A percentile compares a stretch with the other conserved stretches of the same genome.
Evolutionary conservation across 2,329 filamentous ascomycete species (phyloP).

Genomic region (Lasiodiplodia theobromae): DNA sequence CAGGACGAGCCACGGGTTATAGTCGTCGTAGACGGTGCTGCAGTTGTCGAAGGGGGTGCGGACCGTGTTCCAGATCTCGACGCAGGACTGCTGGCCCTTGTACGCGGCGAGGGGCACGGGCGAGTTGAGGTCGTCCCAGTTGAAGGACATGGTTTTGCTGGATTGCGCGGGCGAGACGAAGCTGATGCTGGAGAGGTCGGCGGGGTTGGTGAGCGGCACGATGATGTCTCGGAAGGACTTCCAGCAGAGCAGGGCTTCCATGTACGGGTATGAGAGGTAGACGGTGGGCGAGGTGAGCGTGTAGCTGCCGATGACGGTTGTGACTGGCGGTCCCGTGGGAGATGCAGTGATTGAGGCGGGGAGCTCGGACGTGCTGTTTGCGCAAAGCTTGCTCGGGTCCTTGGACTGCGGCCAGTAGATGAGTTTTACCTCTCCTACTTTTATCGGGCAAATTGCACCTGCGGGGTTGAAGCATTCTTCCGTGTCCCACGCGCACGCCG

Average conservation of each 20-base stretch:
- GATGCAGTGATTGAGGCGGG: not conserved
- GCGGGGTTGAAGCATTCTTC: not conserved
- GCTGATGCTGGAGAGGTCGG: slow-evolving; percentile 12
- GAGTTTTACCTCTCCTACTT: slow-evolving; percentile 6
- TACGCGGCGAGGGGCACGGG: slow-evolving; percentile 11
- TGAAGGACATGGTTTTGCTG: not conserved
- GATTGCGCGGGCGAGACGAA: not conserved
- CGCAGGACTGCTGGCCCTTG: not conserved
- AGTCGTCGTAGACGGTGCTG: slow-evolving; percentile 23
- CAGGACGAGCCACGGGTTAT: slow-evolving; percentile 7
- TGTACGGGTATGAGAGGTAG: not conserved
- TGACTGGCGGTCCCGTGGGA: not conserved
- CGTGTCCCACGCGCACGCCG: not conserved
- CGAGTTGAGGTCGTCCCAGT: slow-evolving; percentile 13
- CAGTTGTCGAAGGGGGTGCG: not conserved
- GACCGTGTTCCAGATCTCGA: not conserved
- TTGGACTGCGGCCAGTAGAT: slow-evolving; percentile 27
- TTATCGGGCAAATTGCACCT: not conserved
- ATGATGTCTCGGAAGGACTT: not conserved
- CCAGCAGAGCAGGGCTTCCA: not conserved
- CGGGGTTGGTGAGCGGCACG: not conserved
- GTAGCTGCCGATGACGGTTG: not conserved
- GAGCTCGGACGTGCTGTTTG: not conserved
- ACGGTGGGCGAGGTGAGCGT: slow-evolving; percentile 17
- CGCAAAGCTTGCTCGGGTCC: not conserved